Percentiles rank a stretch among this genome's conserved stretches.
phyloP scores from a whole-genome alignment of 176 grass and related monocot genomes.

The Zea mays region Zm-B73-REFERENCE-NAM-5.0 NC_050101.1:175989001-175989500 shows the following conservation, averaged over 20 bases:
- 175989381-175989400: conserved; percentile 68
- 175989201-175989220: conserved; percentile 30
- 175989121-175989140: neutral
- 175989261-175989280: conserved; percentile 60
- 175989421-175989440: conserved; percentile 56
- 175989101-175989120: neutral
- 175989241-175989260: conserved; percentile 66
- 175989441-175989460: conserved; percentile 87
- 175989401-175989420: conserved; percentile 57
- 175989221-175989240: conserved; percentile 59
- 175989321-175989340: neutral
- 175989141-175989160: neutral
- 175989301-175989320: conserved; percentile 40
- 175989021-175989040: neutral
- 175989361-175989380: conserved; percentile 33
- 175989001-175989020: neutral
- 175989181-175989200: conserved; percentile 67
- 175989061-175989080: neutral
- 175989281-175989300: conserved; percentile 58
- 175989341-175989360: conserved; percentile 5
- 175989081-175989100: neutral
- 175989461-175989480: conserved; percentile 47
- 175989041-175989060: neutral
- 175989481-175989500: neutral
- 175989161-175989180: conserved; percentile 48